Conservation (phyloP, 768 basidiomycete species). For the Mycena pura region DNA sequence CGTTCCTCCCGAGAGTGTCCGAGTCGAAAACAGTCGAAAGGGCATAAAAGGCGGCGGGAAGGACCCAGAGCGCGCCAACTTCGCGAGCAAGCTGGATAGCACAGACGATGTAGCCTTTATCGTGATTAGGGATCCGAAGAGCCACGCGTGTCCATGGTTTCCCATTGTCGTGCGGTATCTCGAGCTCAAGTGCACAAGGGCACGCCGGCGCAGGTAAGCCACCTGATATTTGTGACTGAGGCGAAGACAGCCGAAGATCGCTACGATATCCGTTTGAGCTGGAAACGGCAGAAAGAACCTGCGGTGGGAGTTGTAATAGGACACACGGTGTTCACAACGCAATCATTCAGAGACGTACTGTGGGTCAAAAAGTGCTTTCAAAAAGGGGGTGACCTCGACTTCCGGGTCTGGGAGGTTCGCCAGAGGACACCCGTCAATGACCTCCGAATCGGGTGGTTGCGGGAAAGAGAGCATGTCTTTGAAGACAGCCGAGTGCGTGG, state of each 20-base stretch:
- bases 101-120: neutral
- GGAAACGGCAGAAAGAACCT: constrained; percentile 15
- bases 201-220: constrained; percentile 2
- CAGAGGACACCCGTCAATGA: constrained; percentile 27
- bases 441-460: constrained; percentile 12
- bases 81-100: constrained; percentile 10
- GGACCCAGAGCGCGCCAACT: constrained; percentile 2
- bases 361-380: constrained; percentile 13
- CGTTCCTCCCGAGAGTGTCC: neutral
- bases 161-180: neutral
- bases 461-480: constrained; percentile 13
- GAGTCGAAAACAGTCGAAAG: neutral
- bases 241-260: constrained; percentile 4
- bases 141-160: neutral
- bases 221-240: constrained; percentile 19
- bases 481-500: neutral
- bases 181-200: neutral
- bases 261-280: neutral
- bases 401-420: constrained; percentile 16
- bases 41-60: constrained; percentile 11
- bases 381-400: constrained; percentile 9
- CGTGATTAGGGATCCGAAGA: neutral
- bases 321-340: neutral
- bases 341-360: neutral
- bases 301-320: too few relatives aligned